Base-by-base conservation (phyloP, 2,329 filamentous ascomycete species). In the Beauveria asiatica region DNA sequence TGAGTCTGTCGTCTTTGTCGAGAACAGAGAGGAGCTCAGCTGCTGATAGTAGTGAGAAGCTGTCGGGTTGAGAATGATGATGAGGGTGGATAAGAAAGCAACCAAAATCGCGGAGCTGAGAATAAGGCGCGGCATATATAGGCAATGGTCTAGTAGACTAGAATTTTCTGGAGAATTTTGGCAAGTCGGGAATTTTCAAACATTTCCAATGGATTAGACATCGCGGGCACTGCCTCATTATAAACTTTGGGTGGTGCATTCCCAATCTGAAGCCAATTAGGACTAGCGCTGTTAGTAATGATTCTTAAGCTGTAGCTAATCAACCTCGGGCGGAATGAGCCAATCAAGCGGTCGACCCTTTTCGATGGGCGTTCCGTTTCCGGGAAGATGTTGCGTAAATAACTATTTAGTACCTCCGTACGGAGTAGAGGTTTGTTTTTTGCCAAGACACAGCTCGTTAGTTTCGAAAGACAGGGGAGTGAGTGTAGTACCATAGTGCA, bases 51-150 rank as follows among this genome's bases (percentile, higher is more conserved):
- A 57, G 65, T 62, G 56, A 66, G 65, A 57, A 66, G 63, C 63
- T 66, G 63, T 62, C 64, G 62, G 65, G 67, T 67, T 45, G 33
- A 33, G 33, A 62, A 67, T 65, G 66, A 71, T 66, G 68, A 69
- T 66, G 65, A 72, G 65, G 65, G 74, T 75, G 68, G 74, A 75
- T 67, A 74, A 63, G 66, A 70, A 65, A 68, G 70, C 67, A 65
- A 72, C 68, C 54, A 75, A 67, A 70, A 74, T 68, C 61, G 72
- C 71, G 68, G 66, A 62, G 51, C 68, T 59, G 61, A 69, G 64
- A 63, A 67, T 63, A 65, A 72, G 63, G 50, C 72, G 73, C 63
- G 66, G 67, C 73, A 76, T 76, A 73, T 76, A 75, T 76, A 73
- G 66, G 61, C 44, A 21, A 44, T 44, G 9, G 0, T n/a, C 3